These are phyloP conservation scores for Saccharomyces pastorianus DNA, from an alignment of 1,139 yeast species.

Conservation along the genomic window DNA sequence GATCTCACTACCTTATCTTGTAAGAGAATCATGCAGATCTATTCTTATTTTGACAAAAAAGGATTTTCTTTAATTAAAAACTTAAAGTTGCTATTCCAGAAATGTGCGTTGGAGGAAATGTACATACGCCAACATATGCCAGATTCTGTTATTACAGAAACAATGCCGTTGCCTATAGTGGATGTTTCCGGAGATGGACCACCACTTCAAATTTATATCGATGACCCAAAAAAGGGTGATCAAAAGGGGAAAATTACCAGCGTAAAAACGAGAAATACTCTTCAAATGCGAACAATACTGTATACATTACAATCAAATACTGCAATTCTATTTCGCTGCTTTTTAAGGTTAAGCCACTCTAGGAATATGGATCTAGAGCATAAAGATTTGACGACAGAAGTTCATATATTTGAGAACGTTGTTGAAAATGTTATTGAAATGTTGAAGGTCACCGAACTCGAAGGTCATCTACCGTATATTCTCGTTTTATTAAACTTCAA, in stretches of 20 bases:
- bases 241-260: constrained; percentile 38
- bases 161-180: constrained; percentile 31
- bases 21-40: constrained; percentile 41
- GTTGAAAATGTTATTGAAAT: constrained; percentile 19
- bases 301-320: constrained; percentile 46
- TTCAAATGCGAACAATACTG: constrained; percentile 46
- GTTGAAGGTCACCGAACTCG: constrained; percentile 16
- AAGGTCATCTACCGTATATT: constrained; percentile 26
- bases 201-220: constrained; percentile 31
- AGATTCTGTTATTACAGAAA: constrained; percentile 39
- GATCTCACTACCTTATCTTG: constrained; percentile 44
- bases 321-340: constrained; percentile 30
- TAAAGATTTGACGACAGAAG: constrained; percentile 18
- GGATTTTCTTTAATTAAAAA: constrained; percentile 34
- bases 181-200: constrained; percentile 24
- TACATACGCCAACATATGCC: constrained; percentile 43
- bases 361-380: constrained; percentile 18
- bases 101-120: constrained; percentile 52
- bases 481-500: constrained; percentile 24
- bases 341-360: constrained; percentile 26
- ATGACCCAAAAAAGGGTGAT: constrained; percentile 27
- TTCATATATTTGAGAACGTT: constrained; percentile 25
- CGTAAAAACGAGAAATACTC: constrained; percentile 53
- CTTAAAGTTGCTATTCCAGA: constrained; percentile 40
- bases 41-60: constrained; percentile 37